Evolutionary conservation across 1,284 basidiomycete species (phyloP), one percentile per base, ranked within the genome.

Genomic region (Rhizoctonia solani): DNA sequence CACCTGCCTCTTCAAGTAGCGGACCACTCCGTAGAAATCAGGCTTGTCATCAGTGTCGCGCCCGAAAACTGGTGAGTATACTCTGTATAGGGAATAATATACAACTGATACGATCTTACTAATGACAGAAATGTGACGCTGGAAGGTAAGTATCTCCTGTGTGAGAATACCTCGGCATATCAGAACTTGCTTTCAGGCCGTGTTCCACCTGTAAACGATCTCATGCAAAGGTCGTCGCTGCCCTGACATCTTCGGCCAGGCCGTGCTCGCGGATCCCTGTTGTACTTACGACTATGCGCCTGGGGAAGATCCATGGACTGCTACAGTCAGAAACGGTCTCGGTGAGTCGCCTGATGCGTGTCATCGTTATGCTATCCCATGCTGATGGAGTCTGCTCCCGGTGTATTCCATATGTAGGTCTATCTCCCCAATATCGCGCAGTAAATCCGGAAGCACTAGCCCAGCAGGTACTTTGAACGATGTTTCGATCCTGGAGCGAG

Each of bases 11-110:
- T 21, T 63, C 59, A 14, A 21, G 32, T 19, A 53, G 3, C n/a
- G 59, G 59, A n/a, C 59, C 59, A n/a, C 49, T 63, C 6, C 59
- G 59, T 39, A 47, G 59, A n/a, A 63, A 63, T 27, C 59, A 63
- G 27, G 59, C 59, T 19, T 63, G 59, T 37, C 59, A 63, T n/a
- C 59, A 63, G 30, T 63, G 59, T 30, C 47, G 59, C 11, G 59
- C 59, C 21, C 34, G 59, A 53, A 63, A 63, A 30, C 59, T 63
- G 59, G 59, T 53, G 13, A 42, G 59, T 63, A 44, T 29, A 2
- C 14, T 50, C 19, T 49, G n/a, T n/a, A n/a, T n/a, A n/a, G 21
- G 25, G 9, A 11, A 11, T 19, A 5, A 6, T 21, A 9, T 11
- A 14, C 6, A 6, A 11, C 11, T 46, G 5, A 9, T 14, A 9